Evolutionary conservation across 495 filamentous ascomycete species (phyloP), one percentile per base, ranked within the genome.

Genomic region (Massariosphaeria phaeospora): DNA sequence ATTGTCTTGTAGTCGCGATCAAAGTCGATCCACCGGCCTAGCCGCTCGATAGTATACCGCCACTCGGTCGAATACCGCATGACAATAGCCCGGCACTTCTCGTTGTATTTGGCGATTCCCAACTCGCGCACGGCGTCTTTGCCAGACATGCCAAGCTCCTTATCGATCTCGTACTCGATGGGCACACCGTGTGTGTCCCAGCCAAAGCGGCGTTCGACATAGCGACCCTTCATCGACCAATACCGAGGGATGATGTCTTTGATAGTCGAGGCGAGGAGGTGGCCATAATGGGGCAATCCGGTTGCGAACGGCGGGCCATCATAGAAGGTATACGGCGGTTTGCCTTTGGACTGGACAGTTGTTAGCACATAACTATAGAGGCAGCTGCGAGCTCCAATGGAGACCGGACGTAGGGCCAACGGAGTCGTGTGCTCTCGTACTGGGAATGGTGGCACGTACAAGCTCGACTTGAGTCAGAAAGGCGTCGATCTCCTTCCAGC

Each of bases 1-100:
- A 96, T 95, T 12, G 89, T 94, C 85, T 96, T 96, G 76, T 96
- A 96, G 65, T 96, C 90, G 65, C 95, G 93, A 70, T 97, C 94
- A 55, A 97, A 96, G 72, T 98, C 94, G 62, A 97, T 90, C 93
- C 94, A 98, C 48, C 94, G 86, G 39, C 94, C 93, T 24, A 98
- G 72, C 38, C 93, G 72, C 51, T 95, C 89, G 53, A 98, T 88
- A 15, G 88, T 95, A 55, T 84, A 72, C 50, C 89, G 79, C 94
- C 93, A 98, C 71, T 97, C 93, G 8, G 77, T 72, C 20, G 89
- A 81, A 68, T 84, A 98, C 60, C 87, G 80, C 90, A 97, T 95
- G 55, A 97, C 93, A 70, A 97, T 96, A 41, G 86, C 83, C 47
- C 84, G 79, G 69, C 93, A 98, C 72, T 96, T 90, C 45, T 76